These are phyloP conservation scores for Psilocybe cubensis DNA, from an alignment of 768 basidiomycete species.

Conservation along the genomic window DNA sequence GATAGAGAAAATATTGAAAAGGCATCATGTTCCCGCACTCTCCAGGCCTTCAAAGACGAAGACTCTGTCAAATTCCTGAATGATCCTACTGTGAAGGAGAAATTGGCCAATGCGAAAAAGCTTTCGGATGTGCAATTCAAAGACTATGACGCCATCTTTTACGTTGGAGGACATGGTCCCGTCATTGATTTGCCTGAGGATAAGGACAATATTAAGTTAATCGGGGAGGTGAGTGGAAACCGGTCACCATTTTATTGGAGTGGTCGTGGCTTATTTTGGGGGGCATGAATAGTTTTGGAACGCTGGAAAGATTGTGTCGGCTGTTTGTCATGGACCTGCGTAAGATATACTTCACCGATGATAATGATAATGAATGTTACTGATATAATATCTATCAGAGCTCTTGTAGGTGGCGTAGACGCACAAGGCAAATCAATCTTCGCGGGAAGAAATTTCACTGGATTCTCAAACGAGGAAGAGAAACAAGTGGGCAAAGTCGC, in stretches of 20 bases:
- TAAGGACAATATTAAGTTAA: constrained; percentile 57
- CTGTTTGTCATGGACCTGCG: constrained; percentile 85
- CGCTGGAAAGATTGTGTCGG: constrained; percentile 64
- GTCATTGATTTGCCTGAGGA: constrained; percentile 71
- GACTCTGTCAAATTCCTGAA: constrained; percentile 59
- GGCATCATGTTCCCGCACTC: neutral
- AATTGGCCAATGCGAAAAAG: constrained; percentile 60
- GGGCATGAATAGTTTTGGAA: constrained; percentile 59
- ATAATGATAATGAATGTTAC: neutral
- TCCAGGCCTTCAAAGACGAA: constrained; percentile 57
- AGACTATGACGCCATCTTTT: constrained; percentile 78
- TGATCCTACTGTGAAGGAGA: constrained; percentile 54
- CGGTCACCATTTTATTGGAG: neutral
- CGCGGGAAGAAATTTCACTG: constrained; percentile 57
- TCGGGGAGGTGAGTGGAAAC: constrained; percentile 50
- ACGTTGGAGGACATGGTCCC: constrained; percentile 81
- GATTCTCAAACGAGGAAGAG: constrained; percentile 78
- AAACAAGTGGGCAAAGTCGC: constrained; percentile 45
- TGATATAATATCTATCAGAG: constrained; percentile 37
- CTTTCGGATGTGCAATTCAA: constrained; percentile 58
- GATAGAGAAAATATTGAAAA: neutral
- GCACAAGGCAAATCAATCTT: constrained; percentile 67
- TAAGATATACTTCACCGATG: constrained; percentile 33
- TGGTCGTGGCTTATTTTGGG: neutral
- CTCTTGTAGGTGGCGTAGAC: constrained; percentile 60